Evolutionary conservation across 257 asterid genomes (phyloP), one percentile per base, ranked within the genome.

Genomic region (Avicennia marina): DNA sequence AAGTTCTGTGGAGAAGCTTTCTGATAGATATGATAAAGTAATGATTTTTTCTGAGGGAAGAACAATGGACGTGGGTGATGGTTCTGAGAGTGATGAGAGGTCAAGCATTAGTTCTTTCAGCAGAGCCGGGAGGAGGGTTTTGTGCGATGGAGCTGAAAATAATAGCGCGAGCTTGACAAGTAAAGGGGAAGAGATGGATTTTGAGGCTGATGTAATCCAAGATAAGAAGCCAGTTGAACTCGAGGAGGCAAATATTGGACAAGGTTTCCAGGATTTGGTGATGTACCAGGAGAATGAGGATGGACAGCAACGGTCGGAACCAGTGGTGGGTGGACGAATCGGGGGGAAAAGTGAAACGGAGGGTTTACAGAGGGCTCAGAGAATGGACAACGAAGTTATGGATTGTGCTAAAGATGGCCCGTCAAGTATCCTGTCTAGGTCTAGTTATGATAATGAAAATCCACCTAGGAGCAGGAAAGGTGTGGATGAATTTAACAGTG

Each of bases 61-160:
- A 71, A 69, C 31, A 62, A 53, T 60, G 73, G 80, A 73, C 45
- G 25, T 59, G 66, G 66, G 72, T 45, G 82, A 79, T 65, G 81
- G 72, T 27, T 78, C 84, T 8, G 87, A 77, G 53, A 68, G 74
- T 34, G 95, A 81, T 68, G 80, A 58, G 20, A 77, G 81, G 64
- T 78, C 95, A 24, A 79, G 24, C 70, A 46, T 58, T 65, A 74
- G 82, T 64, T 72, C 90, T 36, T 82, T 85, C 27, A 71, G 80
- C 33, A 76, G 78, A 56, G 78, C 57, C 13, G 85, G 71, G 63
- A 69, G 86, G 70, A 56, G 69, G 57, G 27, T 66, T 59, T 33
- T 33, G 53, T 68, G 45, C 7, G 77, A 74, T 40, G 61, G 74
- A 58, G 57, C 33, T 33, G 87, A 75, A 38, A 68, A 62, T 55